phyloP scores from a whole-genome alignment of 768 basidiomycete species.

The Asterophora lycoperdoides region DNA sequence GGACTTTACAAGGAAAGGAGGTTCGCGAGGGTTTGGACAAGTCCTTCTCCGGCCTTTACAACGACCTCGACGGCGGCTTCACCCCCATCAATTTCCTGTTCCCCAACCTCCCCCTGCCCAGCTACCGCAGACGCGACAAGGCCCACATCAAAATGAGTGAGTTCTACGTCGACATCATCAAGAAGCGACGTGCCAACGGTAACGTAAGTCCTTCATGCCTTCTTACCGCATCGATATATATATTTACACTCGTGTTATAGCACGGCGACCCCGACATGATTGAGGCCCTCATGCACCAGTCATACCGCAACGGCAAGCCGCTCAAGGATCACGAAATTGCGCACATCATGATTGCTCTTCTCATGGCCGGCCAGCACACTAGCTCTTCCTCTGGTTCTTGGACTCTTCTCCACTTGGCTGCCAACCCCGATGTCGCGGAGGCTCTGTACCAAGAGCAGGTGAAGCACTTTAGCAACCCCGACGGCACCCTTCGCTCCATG shows the following conservation, averaged over 20 bases:
- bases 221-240: background rate
- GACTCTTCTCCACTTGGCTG: constrained; percentile 84
- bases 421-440: constrained; percentile 71
- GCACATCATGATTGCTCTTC: constrained; percentile 96
- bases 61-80: constrained; percentile 92
- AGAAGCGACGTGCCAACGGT: constrained; percentile 56
- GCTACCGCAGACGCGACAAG: constrained; percentile 81
- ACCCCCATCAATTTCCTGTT: constrained; percentile 95
- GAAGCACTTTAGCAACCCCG: constrained; percentile 69
- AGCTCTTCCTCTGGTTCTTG: constrained; percentile 91
- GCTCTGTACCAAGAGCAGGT: constrained; percentile 89
- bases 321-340: constrained; percentile 90
- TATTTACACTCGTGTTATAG: constrained; percentile 1
- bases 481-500: constrained; percentile 75
- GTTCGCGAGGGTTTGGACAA: constrained; percentile 77
- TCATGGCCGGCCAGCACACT: constrained; percentile 99
- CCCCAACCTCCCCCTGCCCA: constrained; percentile 86
- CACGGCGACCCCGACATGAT: constrained; percentile 88
- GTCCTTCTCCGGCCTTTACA: constrained; percentile 78
- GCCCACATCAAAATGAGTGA: constrained; percentile 93
- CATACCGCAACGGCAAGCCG: constrained; percentile 74
- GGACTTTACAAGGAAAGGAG: constrained; percentile 92
- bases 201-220: constrained; percentile 31
- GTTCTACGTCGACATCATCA: constrained; percentile 87
- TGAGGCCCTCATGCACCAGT: constrained; percentile 75